These are phyloP conservation scores for Phytophthora foliorum DNA, from an alignment of 352 stramenopile species.

Conservation along the genomic window DNA sequence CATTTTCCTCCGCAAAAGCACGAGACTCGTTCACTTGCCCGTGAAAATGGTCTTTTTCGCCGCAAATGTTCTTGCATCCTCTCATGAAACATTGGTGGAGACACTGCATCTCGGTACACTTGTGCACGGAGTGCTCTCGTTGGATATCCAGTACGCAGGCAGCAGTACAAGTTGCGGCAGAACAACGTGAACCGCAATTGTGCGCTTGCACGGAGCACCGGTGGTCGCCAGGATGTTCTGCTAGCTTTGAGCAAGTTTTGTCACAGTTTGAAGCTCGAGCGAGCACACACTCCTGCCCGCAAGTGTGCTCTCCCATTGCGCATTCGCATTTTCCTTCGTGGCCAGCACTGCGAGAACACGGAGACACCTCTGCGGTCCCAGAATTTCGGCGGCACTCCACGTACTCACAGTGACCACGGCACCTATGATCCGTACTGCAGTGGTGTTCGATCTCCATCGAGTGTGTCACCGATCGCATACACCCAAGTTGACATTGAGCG, in stretches of 20 bases:
- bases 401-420: conserved; percentile 46
- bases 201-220: conserved; percentile 54
- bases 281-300: conserved; percentile 40
- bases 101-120: conserved; percentile 57
- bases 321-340: conserved; percentile 67
- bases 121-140: conserved; percentile 46
- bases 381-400: conserved; percentile 12
- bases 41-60: conserved; percentile 60
- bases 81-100: conserved; percentile 51
- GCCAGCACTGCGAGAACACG: conserved; percentile 47
- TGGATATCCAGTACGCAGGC: conserved; percentile 52
- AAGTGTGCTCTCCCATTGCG: conserved; percentile 56
- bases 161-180: conserved; percentile 37
- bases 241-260: conserved; percentile 38
- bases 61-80: conserved; percentile 47
- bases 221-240: conserved; percentile 40
- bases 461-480: conserved; percentile 55
- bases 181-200: conserved; percentile 50
- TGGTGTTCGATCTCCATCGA: conserved; percentile 30
- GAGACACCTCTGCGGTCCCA: background rate
- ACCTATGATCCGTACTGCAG: conserved; percentile 52
- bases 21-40: conserved; percentile 15
- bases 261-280: conserved; percentile 51
- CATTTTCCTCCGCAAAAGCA: conserved; percentile 19
- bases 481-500: conserved; percentile 56